Evolutionary conservation across 257 asterid genomes (phyloP).

Genomic region (Phtheirospermum japonicum): DNA sequence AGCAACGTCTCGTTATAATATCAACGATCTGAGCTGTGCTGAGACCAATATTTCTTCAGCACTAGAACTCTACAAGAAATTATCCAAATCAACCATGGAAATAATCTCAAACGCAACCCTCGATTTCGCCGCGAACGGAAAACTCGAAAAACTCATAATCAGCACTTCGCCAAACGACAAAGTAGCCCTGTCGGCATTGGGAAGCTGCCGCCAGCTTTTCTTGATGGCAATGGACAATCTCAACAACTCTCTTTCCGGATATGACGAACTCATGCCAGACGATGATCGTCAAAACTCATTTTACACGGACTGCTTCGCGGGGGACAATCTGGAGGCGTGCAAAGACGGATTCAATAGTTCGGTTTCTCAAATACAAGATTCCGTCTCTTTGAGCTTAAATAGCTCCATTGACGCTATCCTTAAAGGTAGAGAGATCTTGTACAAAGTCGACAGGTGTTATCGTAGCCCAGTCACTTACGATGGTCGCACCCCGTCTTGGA

Average conservation of each 20-base stretch:
- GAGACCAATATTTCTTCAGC: too few species aligned
- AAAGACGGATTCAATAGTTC: not conserved
- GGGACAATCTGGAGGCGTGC: not conserved
- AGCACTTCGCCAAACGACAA: not conserved
- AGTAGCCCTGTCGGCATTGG: not conserved
- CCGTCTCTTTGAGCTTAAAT: not conserved
- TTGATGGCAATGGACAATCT: not conserved
- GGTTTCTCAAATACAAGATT: not conserved
- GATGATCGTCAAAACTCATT: too few species aligned
- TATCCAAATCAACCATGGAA: not conserved
- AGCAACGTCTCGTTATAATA: too few species aligned
- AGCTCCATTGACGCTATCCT: not conserved
- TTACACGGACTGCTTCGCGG: too few species aligned
- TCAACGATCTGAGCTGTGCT: too few species aligned
- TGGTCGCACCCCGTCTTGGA: not conserved
- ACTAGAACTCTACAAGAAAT: not conserved
- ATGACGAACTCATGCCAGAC: too few species aligned
- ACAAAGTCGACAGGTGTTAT: not conserved
- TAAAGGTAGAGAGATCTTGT: not conserved
- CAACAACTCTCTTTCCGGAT: not conserved
- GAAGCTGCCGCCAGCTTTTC: not conserved
- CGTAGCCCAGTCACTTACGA: too few species aligned
- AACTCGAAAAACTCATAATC: not conserved
- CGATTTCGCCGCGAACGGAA: not conserved
- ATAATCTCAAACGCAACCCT: not conserved